Conservation (phyloP, 208 protist genomes). For the Crithidia acanthocephali region DNA sequence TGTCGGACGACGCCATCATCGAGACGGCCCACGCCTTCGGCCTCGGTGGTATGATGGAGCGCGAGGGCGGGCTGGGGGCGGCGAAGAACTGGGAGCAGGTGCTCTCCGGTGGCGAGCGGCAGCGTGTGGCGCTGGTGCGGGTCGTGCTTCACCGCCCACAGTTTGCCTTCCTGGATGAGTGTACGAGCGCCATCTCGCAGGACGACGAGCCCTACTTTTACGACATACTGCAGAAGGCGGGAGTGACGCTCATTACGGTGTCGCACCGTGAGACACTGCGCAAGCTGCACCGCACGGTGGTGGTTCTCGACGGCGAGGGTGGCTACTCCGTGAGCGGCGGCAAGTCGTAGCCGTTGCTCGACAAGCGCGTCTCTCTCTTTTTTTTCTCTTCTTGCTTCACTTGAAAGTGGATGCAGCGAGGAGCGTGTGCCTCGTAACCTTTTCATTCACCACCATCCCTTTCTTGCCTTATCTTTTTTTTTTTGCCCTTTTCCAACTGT, state of each 20-base stretch:
- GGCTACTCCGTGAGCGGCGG: conserved; percentile 45
- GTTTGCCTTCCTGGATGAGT: conserved; percentile 93
- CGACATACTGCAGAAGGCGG: conserved; percentile 56
- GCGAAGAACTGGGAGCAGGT: conserved; percentile 84
- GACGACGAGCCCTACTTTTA: conserved; percentile 84
- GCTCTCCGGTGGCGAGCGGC: conserved; percentile 90
- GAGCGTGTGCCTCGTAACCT: too few species aligned
- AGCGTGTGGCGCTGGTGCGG: conserved; percentile 85
- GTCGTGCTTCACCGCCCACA: conserved; percentile 75
- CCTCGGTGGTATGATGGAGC: conserved; percentile 62
- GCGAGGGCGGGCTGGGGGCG: conserved; percentile 82
- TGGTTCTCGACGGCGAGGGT: conserved; percentile 71
- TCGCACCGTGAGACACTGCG: conserved; percentile 82
- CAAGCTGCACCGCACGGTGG: conserved; percentile 53
- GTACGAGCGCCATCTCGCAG: conserved; percentile 89
- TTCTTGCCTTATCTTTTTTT: neutral
- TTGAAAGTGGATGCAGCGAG: too few species aligned
- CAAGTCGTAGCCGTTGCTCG: too few species aligned
- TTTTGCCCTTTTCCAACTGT: neutral
- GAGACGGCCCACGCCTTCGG: conserved; percentile 53
- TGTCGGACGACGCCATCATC: conserved; percentile 63
- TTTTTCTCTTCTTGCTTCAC: neutral
- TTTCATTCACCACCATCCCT: too few species aligned
- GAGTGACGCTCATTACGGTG: conserved; percentile 86
- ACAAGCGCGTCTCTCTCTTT: neutral